phyloP scores from a whole-genome alignment of 2,329 filamentous ascomycete genomes.

The Pestalotiopsis sp. region DNA sequence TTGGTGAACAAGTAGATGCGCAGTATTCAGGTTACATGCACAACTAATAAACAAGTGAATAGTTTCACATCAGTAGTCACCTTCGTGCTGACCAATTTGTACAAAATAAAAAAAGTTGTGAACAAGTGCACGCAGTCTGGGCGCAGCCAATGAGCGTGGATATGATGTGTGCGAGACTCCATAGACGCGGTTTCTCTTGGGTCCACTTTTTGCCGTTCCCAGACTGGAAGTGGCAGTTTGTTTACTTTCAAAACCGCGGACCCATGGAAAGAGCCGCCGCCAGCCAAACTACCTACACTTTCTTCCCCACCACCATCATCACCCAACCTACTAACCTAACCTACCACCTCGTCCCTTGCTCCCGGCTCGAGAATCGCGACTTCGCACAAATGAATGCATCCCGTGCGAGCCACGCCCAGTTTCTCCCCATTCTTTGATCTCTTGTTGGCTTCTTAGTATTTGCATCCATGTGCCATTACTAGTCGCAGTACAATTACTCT shows the following conservation, averaged over 20 bases:
- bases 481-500: conserved; percentile 7
- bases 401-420: neutral
- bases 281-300: neutral
- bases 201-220: conserved; percentile 12
- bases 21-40: too few species aligned
- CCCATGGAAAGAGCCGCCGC: conserved; percentile 4
- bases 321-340: neutral
- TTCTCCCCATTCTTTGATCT: neutral
- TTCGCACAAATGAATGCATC: neutral
- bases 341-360: neutral
- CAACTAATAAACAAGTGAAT: too few species aligned
- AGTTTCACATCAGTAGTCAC: too few species aligned
- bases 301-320: neutral
- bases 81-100: too few species aligned
- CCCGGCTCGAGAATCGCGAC: neutral
- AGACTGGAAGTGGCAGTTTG: conserved; percentile 17
- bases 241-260: conserved; percentile 11
- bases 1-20: too few species aligned
- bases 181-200: neutral
- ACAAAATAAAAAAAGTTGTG: neutral
- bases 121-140: neutral
- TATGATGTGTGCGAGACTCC: neutral
- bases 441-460: neutral
- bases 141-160: neutral
- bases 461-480: conserved; percentile 2